Conservation (phyloP, 2,329 filamentous ascomycete species). For the Fusarium sp. region DNA sequence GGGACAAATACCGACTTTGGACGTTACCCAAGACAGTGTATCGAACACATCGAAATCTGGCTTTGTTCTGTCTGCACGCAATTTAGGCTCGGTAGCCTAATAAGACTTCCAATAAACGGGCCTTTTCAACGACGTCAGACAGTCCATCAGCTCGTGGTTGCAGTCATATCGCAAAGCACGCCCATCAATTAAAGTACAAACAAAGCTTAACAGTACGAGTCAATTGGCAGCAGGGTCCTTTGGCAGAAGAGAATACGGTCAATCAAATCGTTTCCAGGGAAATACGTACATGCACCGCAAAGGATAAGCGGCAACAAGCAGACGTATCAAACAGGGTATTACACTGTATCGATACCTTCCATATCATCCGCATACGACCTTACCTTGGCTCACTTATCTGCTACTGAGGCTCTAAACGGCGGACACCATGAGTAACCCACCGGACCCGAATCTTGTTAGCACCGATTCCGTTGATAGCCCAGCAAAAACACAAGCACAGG, state of each 20-base stretch:
- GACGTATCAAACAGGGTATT: constrained; percentile 18
- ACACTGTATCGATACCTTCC: constrained; percentile 13
- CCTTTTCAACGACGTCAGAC: constrained; percentile 22
- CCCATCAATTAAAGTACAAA: not conserved
- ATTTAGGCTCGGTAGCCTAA: constrained; percentile 14
- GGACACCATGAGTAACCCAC: constrained; percentile 41
- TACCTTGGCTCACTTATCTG: constrained; percentile 26
- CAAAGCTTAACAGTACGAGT: constrained; percentile 12
- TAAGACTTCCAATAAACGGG: constrained; percentile 16
- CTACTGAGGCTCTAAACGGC: constrained; percentile 31
- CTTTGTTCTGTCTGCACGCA: constrained; percentile 7
- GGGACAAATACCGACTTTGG: constrained; percentile 9
- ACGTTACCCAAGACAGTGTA: constrained; percentile 3
- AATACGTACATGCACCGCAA: not conserved
- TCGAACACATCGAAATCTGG: constrained; percentile 7
- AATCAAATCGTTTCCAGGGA: not conserved
- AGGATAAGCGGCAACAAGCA: constrained; percentile 16
- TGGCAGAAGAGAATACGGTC: not conserved
- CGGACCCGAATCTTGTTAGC: constrained; percentile 43
- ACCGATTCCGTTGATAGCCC: constrained; percentile 41
- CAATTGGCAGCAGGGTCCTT: constrained; percentile 16
- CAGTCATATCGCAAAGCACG: not conserved
- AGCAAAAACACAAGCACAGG: constrained; percentile 7
- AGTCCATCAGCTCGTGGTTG: constrained; percentile 1
- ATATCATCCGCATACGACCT: constrained; percentile 8